A percentile compares a stretch with the other conserved stretches of the same genome.
Evolutionary conservation across 2,329 filamentous ascomycete species (phyloP).

Genomic region (Sphaerulina vaccinii): DNA sequence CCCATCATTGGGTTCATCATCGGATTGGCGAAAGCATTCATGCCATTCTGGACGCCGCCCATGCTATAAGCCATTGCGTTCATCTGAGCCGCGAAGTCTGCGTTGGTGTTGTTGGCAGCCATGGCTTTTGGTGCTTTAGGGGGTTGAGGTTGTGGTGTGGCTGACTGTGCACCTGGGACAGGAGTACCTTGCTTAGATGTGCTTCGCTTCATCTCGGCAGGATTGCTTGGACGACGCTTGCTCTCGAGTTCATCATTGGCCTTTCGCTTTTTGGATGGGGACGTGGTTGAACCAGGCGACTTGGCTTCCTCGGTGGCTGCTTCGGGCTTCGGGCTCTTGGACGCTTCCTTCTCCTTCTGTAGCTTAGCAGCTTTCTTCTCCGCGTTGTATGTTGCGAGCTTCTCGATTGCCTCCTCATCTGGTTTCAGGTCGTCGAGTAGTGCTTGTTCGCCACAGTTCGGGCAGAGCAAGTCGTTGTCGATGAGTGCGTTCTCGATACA

Average conservation of each 20-base stretch:
- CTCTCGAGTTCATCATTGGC: slow-evolving; percentile 66
- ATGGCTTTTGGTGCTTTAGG: slow-evolving; percentile 31
- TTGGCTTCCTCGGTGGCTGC: slow-evolving; percentile 26
- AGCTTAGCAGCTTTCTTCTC: slow-evolving; percentile 50
- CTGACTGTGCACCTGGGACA: slow-evolving; percentile 39
- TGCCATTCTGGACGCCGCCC: slow-evolving; percentile 28
- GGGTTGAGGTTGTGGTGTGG: slow-evolving; percentile 20
- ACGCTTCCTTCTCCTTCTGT: slow-evolving; percentile 45
- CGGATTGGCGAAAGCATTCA: slow-evolving; percentile 27
- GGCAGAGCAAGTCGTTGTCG: slow-evolving; percentile 96
- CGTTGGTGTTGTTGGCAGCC: slow-evolving; percentile 26
- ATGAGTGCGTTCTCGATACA: slow-evolving; percentile 99
- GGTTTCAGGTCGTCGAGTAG: slow-evolving; percentile 85
- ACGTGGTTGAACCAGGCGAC: slow-evolving; percentile 34
- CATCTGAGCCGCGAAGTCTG: slow-evolving; percentile 48
- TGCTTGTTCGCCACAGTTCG: slow-evolving; percentile 85
- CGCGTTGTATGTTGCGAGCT: slow-evolving; percentile 72
- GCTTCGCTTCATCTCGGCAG: slow-evolving; percentile 45
- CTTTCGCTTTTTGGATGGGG: slow-evolving; percentile 71
- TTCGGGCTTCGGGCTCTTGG: slow-evolving; percentile 35
- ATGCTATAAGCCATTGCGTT: slow-evolving; percentile 41
- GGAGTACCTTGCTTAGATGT: slow-evolving; percentile 38
- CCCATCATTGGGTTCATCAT: slow-evolving; percentile 34
- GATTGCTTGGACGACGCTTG: slow-evolving; percentile 44
- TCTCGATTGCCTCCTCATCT: slow-evolving; percentile 84